phyloP scores from a whole-genome alignment of 306 rosid genomes.

The Senna tora region DNA sequence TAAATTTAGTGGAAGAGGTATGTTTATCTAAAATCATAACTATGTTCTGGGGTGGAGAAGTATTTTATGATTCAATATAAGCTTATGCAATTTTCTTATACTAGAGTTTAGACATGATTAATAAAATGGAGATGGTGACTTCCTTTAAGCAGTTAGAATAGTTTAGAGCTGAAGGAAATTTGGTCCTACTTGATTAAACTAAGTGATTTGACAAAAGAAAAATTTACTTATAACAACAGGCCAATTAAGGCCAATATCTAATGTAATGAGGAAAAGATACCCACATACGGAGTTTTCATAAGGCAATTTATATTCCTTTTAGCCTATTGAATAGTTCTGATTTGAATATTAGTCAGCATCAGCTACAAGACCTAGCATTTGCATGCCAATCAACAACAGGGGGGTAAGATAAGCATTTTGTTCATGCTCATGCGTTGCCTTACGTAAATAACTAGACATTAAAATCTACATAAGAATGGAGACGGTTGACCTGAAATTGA shows the following conservation, averaged over 20 bases:
- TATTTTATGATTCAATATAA: slow-evolving; percentile 11
- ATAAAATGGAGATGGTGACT: slow-evolving; percentile 21
- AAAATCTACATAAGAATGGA: slow-evolving; percentile 21
- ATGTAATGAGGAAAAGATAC: slow-evolving; percentile 17
- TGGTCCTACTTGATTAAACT: slow-evolving; percentile 6
- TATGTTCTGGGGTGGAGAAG: slow-evolving; percentile 9
- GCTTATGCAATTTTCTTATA: slow-evolving; percentile 20
- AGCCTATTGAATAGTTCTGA: slow-evolving; percentile 32
- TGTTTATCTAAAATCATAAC: slow-evolving; percentile 23
- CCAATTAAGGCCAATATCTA: background rate
- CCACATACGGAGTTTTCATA: background rate
- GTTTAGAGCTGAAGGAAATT: slow-evolving; percentile 34
- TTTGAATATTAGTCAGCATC: background rate
- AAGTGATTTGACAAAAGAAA: slow-evolving; percentile 35
- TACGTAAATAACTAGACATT: slow-evolving; percentile 6
- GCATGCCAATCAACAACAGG: slow-evolving; percentile 28
- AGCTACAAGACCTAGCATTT: slow-evolving; percentile 21
- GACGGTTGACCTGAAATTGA: slow-evolving; percentile 34
- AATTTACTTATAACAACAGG: slow-evolving; percentile 13
- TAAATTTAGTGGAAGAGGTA: slow-evolving; percentile 56
- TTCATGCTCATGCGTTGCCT: slow-evolving; percentile 29
- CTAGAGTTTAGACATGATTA: slow-evolving; percentile 19
- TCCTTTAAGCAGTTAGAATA: slow-evolving; percentile 26
- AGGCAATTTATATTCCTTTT: slow-evolving; percentile 25
- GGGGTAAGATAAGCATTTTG: slow-evolving; percentile 31